Base-by-base conservation (phyloP, 192 early-diverging fungal genomes). In the Linnemannia exigua region DNA sequence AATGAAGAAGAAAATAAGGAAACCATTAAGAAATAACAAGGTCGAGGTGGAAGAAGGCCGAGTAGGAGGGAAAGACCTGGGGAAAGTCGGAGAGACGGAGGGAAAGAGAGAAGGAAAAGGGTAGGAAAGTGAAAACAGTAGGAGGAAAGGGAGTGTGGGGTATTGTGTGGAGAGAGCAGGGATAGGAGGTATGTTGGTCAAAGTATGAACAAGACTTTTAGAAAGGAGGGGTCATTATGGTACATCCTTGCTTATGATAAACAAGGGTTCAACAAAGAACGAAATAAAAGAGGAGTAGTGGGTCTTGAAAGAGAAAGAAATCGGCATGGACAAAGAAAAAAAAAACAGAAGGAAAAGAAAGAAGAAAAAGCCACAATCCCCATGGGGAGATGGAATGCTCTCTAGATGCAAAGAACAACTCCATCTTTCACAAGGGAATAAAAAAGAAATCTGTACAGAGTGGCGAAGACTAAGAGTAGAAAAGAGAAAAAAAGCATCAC, bases 401-500 rank as follows among this genome's bases (percentile, higher is more conserved):
- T 74, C 14, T 52, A 11, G 48, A 58, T 52, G 38, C 5, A 41
- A 5, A 36, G 9, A 44, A 44, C 3, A 44, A 61, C 28, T 25
- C 3, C 15, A 75, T 66, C 20, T 28, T 28, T 58, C 16, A 35
- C 46, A 38, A 58, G 37, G 15, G 17, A 33, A n/a, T 1, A 38
- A 61, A 19, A 70, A 50, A 25, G 12, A 38, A 28, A 25, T 17
- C 66, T 61, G 61, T 52, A 72, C 67, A 75, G 41, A 75, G 51
- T 28, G 51, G 28, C 31, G 63, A 28, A 33, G 35, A 69, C 41
- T 70, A 70, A 14, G 28, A 22, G 41, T 33, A 79, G n/a, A 68
- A 37, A 74, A 28, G 33, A 44, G 68, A 51, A 52, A 48, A 37
- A 67, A 80, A 74, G 5, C 16, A 8, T 47, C 50, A 33, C 33